A percentile compares a stretch with the other conserved stretches of the same genome.
phyloP scores from a whole-genome alignment of 1,284 basidiomycete genomes.

The Erythrobasidium hasegawianum region DNA sequence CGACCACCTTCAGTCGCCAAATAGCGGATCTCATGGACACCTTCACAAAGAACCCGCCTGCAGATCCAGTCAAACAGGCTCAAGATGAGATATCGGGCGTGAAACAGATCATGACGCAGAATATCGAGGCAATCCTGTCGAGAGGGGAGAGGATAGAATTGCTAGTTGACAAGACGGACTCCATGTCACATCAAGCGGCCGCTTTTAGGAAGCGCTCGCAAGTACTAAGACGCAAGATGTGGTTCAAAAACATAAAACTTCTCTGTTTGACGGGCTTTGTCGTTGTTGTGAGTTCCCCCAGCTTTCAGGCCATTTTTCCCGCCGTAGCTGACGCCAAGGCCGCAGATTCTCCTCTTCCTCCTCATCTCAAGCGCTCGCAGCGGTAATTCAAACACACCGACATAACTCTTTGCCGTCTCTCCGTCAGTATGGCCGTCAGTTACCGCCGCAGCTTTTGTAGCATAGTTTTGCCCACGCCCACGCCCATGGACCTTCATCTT shows the following conservation, averaged over 20 bases:
- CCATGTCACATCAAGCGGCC: slow-evolving; percentile 90
- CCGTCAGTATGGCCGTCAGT: not conserved
- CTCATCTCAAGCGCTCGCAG: slow-evolving; percentile 12
- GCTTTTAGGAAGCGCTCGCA: slow-evolving; percentile 89
- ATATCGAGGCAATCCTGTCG: slow-evolving; percentile 66
- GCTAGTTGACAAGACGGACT: slow-evolving; percentile 94
- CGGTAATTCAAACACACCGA: slow-evolving; percentile 3
- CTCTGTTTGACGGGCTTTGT: slow-evolving; percentile 68
- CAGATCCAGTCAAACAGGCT: slow-evolving; percentile 85
- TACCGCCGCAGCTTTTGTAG: slow-evolving; percentile 1
- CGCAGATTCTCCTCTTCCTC: slow-evolving; percentile 7
- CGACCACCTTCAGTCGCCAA: slow-evolving; percentile 60
- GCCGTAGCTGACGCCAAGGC: too few relatives aligned
- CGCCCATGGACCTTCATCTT: too few relatives aligned
- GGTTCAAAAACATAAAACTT: slow-evolving; percentile 88
- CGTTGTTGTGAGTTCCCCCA: slow-evolving; percentile 47
- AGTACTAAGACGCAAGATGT: slow-evolving; percentile 83
- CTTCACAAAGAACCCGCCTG: slow-evolving; percentile 82
- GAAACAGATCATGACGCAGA: slow-evolving; percentile 57
- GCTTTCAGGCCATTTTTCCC: not conserved
- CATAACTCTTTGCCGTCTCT: too few relatives aligned
- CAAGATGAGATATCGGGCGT: slow-evolving; percentile 87
- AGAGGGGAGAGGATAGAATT: slow-evolving; percentile 94
- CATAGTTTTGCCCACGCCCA: too few relatives aligned
- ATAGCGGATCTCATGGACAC: slow-evolving; percentile 72